A percentile compares a stretch with the other conserved stretches of the same genome.
Evolutionary conservation across 2,329 filamentous ascomycete species (phyloP).

Genomic region (Escovopsis sp.): DNA sequence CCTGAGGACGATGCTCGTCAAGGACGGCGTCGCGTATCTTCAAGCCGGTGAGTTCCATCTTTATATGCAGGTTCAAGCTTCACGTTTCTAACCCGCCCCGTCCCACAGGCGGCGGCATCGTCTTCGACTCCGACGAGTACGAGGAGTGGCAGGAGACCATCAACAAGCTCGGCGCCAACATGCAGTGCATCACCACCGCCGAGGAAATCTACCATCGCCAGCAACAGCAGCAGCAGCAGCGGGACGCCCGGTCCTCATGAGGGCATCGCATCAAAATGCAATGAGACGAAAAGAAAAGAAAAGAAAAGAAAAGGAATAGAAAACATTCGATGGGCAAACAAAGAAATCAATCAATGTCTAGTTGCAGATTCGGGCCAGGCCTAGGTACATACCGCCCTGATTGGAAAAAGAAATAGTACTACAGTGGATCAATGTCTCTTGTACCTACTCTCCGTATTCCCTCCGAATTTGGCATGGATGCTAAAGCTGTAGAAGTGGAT

Average conservation of each 20-base stretch:
- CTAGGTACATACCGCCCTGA: too few relatives aligned
- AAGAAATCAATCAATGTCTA: too few relatives aligned
- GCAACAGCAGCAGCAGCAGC: conserved; percentile 12
- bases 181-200: conserved; percentile 72
- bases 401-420: too few relatives aligned
- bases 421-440: too few relatives aligned
- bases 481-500: too few relatives aligned
- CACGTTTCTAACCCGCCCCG: too few relatives aligned
- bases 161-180: conserved; percentile 88
- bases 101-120: conserved; percentile 65
- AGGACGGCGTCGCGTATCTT: conserved; percentile 81
- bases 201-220: conserved; percentile 47
- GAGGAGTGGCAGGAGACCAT: conserved; percentile 91
- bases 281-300: not conserved
- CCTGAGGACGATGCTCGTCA: conserved; percentile 85
- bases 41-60: conserved; percentile 56
- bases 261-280: not conserved
- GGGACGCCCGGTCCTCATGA: not conserved
- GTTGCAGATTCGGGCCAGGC: too few relatives aligned
- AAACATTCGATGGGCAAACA: too few relatives aligned
- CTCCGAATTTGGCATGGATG: too few relatives aligned
- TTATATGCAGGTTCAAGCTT: too few relatives aligned
- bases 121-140: conserved; percentile 83
- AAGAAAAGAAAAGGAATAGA: not conserved
- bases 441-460: too few relatives aligned